Conservation (phyloP, 2,329 filamentous ascomycete genomes). For the Colletotrichum orchidophilum region DNA sequence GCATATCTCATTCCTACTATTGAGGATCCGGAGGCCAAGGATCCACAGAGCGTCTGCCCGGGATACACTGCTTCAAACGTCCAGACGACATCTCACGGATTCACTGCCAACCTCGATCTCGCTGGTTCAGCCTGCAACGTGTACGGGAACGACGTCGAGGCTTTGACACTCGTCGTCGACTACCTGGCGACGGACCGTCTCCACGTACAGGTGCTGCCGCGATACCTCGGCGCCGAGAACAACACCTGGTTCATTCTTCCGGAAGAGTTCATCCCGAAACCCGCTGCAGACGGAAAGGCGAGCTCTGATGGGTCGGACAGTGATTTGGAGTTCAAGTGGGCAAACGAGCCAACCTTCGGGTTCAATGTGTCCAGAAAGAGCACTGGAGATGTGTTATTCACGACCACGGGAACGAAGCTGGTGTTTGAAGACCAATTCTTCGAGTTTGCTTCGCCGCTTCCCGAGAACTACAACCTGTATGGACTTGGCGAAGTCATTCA, state of each 20-base stretch:
- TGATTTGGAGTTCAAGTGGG: slow-evolving; percentile 64
- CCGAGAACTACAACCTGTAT: slow-evolving; percentile 79
- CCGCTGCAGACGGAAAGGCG: slow-evolving; percentile 41
- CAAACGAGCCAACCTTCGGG: slow-evolving; percentile 68
- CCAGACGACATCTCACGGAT: slow-evolving; percentile 56
- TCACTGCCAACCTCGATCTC: slow-evolving; percentile 76
- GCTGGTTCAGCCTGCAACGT: slow-evolving; percentile 78
- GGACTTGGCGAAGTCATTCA: slow-evolving; percentile 80
- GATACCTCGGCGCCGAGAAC: slow-evolving; percentile 68
- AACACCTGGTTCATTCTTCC: slow-evolving; percentile 74
- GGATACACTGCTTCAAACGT: slow-evolving; percentile 75
- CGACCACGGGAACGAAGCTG: slow-evolving; percentile 69
- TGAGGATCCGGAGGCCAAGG: slow-evolving; percentile 19
- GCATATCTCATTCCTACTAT: slow-evolving; percentile 27
- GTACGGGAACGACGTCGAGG: slow-evolving; percentile 79
- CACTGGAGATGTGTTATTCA: slow-evolving; percentile 73
- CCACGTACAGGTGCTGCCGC: slow-evolving; percentile 75
- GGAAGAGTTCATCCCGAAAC: slow-evolving; percentile 68
- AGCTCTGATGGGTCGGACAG: slow-evolving; percentile 48
- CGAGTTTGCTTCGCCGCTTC: slow-evolving; percentile 73
- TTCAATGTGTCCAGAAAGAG: slow-evolving; percentile 70
- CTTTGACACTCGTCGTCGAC: slow-evolving; percentile 73
- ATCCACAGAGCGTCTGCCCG: slow-evolving; percentile 60
- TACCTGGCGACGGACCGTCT: slow-evolving; percentile 73
- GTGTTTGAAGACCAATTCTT: slow-evolving; percentile 83